These are phyloP conservation scores for Colletotrichum liriopes DNA, from an alignment of 2,329 filamentous ascomycete genomes.

Conservation along the genomic window DNA sequence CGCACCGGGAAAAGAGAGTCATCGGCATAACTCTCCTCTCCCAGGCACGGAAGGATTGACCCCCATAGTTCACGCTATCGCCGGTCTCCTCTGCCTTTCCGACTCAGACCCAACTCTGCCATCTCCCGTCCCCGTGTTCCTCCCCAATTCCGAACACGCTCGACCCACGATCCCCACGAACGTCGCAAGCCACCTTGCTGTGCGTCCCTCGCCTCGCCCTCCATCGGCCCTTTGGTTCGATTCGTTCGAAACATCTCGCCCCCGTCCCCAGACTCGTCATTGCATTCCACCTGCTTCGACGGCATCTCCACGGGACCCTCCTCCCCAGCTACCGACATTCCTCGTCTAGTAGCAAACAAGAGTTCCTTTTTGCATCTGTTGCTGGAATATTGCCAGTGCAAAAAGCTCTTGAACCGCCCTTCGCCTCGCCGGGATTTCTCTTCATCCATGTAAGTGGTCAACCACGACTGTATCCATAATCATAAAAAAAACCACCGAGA, in stretches of 20 bases:
- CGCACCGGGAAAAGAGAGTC: conserved; percentile 12
- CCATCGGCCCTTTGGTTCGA: conserved; percentile 7
- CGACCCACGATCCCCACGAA: conserved; percentile 36
- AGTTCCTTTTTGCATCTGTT: conserved; percentile 38
- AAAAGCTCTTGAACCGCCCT: conserved; percentile 37
- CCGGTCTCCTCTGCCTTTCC: conserved; percentile 31
- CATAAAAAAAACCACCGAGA: conserved; percentile 12
- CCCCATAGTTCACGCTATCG: conserved; percentile 23
- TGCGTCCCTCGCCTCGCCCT: conserved; percentile 20
- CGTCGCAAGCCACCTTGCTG: conserved; percentile 31
- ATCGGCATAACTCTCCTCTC: conserved; percentile 17
- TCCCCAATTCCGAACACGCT: conserved; percentile 4
- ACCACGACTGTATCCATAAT: conserved; percentile 15
- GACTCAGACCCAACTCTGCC: conserved; percentile 2
- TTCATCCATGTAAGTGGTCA: conserved; percentile 42
- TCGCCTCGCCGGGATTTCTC: conserved; percentile 23
- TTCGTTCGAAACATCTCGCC: conserved; percentile 32
- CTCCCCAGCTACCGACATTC: conserved; percentile 43
- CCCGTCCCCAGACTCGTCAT: conserved; percentile 31
- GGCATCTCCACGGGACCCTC: conserved; percentile 41
- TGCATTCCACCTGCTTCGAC: conserved; percentile 40
- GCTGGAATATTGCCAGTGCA: conserved; percentile 46
- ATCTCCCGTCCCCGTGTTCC: conserved; percentile 1
- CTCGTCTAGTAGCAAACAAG: conserved; percentile 33
- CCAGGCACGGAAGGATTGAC: conserved; percentile 39